Evolutionary conservation across 75 land plant genomes (phyloP), one percentile per base, ranked within the genome.

Genomic region (Picea glauca): DNA sequence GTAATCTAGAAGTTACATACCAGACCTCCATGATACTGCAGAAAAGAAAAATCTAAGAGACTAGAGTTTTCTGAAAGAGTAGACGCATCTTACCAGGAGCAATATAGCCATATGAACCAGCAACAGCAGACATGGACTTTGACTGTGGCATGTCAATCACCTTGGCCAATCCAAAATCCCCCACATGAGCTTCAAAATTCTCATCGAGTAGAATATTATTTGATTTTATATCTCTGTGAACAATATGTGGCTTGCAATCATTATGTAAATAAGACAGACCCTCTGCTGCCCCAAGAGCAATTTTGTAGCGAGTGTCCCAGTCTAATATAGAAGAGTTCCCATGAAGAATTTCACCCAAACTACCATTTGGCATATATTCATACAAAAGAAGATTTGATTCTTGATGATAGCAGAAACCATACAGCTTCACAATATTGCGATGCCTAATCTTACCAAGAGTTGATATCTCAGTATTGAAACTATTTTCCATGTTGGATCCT

Each of bases 101-200:
- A 23, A 93, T 93, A 76, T 93, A 93, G 1, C 95, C 95, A 80
- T 90, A 91, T 13, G 95, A 91, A 46, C 95, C 95, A 79, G 93
- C 95, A 75, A 93, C 85, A 13, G 89, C 89, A 62, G 93, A 88
- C 91, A 88, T 83, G 50, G 93, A 87, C 70, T 85, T 93, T 58
- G 85, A 84, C 13, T 84, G 79, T 23, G 92, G 89, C 89, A 87
- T 84, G 78, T 92, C 92, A 67, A 92, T 83, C 58, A 90, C 84
- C 77, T 90, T 92, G 20, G 94, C 94, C 72, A 92, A 74, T 8
- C 94, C 94, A 80, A 92, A 92, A 78, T 92, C 94, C 63, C 92
- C 92, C 23, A 92, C 92, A 83, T 90, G 92, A n/a, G 94, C 92
- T 80, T 88, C 92, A 85, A 81, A 92, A 35, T 92, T 86, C 2